A percentile compares a stretch with the other conserved stretches of the same genome.
Evolutionary conservation across 176 grass and related monocot species (phyloP).

Genomic region (Phragmites australis): DNA sequence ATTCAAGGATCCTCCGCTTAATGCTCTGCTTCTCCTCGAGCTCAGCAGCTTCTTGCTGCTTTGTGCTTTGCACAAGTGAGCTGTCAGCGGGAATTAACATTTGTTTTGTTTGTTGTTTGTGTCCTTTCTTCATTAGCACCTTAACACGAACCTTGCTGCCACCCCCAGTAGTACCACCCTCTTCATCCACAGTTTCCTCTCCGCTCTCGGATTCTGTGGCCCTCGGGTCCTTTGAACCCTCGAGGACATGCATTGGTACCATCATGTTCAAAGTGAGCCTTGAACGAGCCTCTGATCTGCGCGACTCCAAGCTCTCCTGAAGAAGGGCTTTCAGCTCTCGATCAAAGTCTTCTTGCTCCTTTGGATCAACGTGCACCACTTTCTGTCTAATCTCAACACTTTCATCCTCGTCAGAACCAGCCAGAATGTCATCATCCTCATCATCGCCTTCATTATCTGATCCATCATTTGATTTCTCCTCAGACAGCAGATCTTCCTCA

Average conservation of each 20-base stretch:
- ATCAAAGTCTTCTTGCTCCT: constrained; percentile 96
- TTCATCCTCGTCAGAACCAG: constrained; percentile 92
- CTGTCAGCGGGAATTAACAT: constrained; percentile 89
- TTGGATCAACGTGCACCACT: constrained; percentile 74
- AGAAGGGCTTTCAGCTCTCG: constrained; percentile 85
- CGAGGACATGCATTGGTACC: constrained; percentile 94
- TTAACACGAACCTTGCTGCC: constrained; percentile 87
- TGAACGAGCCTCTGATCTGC: constrained; percentile 77
- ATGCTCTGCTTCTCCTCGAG: constrained; percentile 89
- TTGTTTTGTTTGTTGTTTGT: constrained; percentile 94
- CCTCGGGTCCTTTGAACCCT: constrained; percentile 72
- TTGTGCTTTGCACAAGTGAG: constrained; percentile 85
- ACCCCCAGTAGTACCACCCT: constrained; percentile 53
- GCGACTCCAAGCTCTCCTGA: constrained; percentile 94
- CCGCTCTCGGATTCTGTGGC: constrained; percentile 69
- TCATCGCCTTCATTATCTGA: constrained; percentile 85
- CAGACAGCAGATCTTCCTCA: constrained; percentile 79
- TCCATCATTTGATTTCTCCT: constrained; percentile 82
- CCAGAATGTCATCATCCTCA: constrained; percentile 71
- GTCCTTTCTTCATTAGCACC: constrained; percentile 95
- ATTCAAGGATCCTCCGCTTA: constrained; percentile 91
- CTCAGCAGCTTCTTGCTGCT: constrained; percentile 88
- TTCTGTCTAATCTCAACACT: constrained; percentile 81
- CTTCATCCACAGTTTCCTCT: constrained; percentile 95
- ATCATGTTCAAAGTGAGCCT: constrained; percentile 91